Evolutionary conservation across 78 protist species (phyloP), one percentile per base, ranked within the genome.

Genomic region (Dictyostelium capitatum): DNA sequence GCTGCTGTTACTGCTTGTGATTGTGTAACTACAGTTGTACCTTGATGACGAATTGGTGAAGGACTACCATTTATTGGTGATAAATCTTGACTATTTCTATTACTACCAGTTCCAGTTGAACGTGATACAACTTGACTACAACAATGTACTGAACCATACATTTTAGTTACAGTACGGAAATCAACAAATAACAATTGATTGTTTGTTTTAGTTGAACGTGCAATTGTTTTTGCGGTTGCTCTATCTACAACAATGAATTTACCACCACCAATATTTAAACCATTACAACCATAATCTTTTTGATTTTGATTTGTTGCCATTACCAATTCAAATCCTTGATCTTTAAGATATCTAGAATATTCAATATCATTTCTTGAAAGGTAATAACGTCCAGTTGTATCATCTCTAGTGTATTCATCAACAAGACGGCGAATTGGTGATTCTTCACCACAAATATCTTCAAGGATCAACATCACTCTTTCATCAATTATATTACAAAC

Each of bases 101-200:
- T 12, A n/a, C 3, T 80, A 46, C 43, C 43, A 37, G 43, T 37
- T 37, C 43, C 43, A 37, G 43, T 37, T 41, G 75, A 48, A 37
- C 59, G 54, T 41, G 85, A 72, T 23, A 96, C 82, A 1, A 96
- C 98, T 57, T 97, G 98, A 6, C 97, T 72, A 41, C 97, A 92
- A 80, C 99, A 98, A 72, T 98, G 99, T n/a, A 95, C 95, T 0
- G 96, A 72, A 17, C 99, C 99, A 83, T 96, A 97, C 97, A 97
- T 95, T 51, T 97, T 53, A n/a, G 97, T 89, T 32, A 98, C 96
- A 4, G 83, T 95, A 25, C 95, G 28, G 85, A 92, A 98, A 48
- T 95, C 95, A 30, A 97, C 83, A 62, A 64, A 82, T 4, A 74
- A 20, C 54, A 92, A 43, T 50, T 79, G 80, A 48, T 75, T 97